Evolutionary conservation across 2,329 filamentous ascomycete species (phyloP).

Genomic region (Fusarium cicatricum): DNA sequence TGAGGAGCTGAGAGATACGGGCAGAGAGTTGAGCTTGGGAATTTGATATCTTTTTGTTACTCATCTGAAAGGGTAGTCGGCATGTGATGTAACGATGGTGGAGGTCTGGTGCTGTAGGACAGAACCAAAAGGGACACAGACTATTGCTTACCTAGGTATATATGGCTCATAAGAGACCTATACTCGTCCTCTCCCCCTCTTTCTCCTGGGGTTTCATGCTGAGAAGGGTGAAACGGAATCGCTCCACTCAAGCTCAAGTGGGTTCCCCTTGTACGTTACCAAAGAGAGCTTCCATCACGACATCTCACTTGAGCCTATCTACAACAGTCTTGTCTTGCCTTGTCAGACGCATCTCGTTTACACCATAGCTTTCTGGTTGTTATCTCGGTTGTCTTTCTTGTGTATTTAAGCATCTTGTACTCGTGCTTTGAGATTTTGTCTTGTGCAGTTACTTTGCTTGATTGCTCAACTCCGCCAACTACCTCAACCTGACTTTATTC

Average conservation of each 20-base stretch:
- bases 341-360: constrained; percentile 3
- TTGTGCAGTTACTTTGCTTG: constrained; percentile 23
- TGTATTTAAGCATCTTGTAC: constrained; percentile 20
- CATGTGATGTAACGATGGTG: no score
- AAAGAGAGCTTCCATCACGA: constrained; percentile 8
- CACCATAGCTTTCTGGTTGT: neutral
- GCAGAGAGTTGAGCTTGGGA: neutral
- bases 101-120: no score
- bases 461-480: no score
- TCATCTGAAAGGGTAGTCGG: no score
- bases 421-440: neutral
- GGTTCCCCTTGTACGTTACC: neutral
- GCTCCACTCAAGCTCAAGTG: constrained; percentile 20
- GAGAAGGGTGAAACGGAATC: constrained; percentile 22
- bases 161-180: no score
- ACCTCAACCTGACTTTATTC: neutral
- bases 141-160: no score
- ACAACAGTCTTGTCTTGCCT: constrained; percentile 12
- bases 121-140: no score
- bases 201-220: neutral
- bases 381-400: neutral
- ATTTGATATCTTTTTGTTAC: neutral
- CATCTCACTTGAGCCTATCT: neutral
- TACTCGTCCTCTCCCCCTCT: neutral
- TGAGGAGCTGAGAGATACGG: constrained; percentile 5